Evolutionary conservation across 352 stramenopile species (phyloP).

Genomic region (Salisapilia sapeloensis): DNA sequence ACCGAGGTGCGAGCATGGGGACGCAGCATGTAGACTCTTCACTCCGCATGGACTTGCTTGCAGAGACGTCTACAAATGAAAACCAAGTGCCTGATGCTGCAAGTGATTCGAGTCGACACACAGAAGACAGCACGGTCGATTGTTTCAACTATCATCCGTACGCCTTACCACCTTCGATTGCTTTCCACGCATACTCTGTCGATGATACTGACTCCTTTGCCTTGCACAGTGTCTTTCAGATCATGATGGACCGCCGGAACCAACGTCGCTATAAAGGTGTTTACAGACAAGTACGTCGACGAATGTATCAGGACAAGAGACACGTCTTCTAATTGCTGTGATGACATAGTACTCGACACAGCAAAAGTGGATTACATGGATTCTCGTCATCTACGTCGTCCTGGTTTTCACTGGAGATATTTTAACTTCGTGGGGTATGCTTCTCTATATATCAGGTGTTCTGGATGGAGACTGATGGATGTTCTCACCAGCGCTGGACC

Average conservation of each 20-base stretch:
- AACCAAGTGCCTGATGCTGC: too few species aligned
- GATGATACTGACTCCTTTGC: too few species aligned
- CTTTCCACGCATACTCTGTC: too few species aligned
- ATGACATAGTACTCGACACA: constrained; percentile 21
- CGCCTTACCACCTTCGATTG: too few species aligned
- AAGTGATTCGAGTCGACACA: too few species aligned
- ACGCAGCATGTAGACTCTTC: too few species aligned
- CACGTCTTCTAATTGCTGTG: background rate
- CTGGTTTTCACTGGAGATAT: constrained; percentile 16
- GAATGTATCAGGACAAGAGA: background rate
- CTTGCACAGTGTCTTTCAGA: too few species aligned
- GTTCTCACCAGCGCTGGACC: constrained; percentile 2
- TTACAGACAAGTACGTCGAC: constrained; percentile 16
- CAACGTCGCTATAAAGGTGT: constrained; percentile 35
- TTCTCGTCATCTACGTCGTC: constrained; percentile 36
- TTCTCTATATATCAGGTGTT: background rate
- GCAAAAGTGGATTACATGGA: constrained; percentile 27
- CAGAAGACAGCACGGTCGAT: too few species aligned
- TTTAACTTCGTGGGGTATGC: constrained; percentile 8
- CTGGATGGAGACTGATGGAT: constrained; percentile 1
- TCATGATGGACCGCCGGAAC: constrained; percentile 36
- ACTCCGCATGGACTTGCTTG: too few species aligned
- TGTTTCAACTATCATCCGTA: too few species aligned
- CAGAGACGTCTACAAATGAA: too few species aligned
- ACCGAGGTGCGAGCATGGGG: too few species aligned